A percentile compares a stretch with the other conserved stretches of the same genome.
These are phyloP conservation scores for Russula emetica DNA, from an alignment of 768 basidiomycete species.

Conservation along the genomic window DNA sequence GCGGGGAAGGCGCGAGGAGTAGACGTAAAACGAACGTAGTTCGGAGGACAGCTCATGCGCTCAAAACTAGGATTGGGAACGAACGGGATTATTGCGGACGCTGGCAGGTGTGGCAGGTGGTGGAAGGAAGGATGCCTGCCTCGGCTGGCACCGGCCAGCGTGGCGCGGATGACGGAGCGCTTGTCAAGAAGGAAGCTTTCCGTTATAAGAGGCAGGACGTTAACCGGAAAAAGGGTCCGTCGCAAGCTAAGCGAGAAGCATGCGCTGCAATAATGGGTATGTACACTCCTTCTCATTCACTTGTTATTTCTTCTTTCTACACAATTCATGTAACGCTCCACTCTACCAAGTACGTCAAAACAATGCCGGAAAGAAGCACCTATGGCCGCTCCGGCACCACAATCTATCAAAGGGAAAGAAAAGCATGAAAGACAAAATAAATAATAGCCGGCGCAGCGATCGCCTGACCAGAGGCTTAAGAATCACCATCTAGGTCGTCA, in stretches of 20 bases:
- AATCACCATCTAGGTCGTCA: conserved; percentile 8
- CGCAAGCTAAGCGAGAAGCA: background rate
- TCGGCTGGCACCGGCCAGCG: conserved; percentile 10
- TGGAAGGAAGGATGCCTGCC: background rate
- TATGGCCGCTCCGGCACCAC: conserved; percentile 11
- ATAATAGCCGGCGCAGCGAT: conserved; percentile 14
- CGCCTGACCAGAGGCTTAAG: conserved; percentile 20
- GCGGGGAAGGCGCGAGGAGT: background rate
- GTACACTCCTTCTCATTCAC: background rate
- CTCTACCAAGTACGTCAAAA: conserved; percentile 24
- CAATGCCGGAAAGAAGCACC: background rate
- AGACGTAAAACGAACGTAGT: background rate
- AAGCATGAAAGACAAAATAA: background rate
- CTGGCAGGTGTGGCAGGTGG: too few relatives aligned
- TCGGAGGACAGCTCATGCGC: background rate
- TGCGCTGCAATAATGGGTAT: background rate
- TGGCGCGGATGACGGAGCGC: conserved; percentile 16
- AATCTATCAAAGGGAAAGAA: conserved; percentile 14
- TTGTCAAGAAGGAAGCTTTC: background rate
- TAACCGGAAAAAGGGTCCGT: background rate
- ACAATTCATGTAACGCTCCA: conserved; percentile 16
- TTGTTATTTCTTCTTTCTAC: conserved; percentile 12
- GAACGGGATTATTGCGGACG: background rate
- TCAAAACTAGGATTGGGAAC: background rate
- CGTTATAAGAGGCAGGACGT: background rate